phyloP scores from a whole-genome alignment of 805 yeast species.

The Torulaspora franciscae region DNA sequence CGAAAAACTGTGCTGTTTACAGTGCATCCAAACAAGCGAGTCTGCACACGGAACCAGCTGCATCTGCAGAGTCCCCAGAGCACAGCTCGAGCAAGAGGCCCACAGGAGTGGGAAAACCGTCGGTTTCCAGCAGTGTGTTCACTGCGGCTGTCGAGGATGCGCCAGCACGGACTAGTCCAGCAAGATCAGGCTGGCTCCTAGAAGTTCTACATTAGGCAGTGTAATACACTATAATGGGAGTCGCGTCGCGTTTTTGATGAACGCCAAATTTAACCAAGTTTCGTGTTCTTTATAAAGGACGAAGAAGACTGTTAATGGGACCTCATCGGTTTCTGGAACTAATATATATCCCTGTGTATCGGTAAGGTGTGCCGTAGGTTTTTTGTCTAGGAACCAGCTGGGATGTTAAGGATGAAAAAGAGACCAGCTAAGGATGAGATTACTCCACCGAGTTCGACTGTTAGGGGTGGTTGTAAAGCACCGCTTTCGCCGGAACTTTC shows the following conservation, averaged over 20 bases:
- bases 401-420: constrained; percentile 12
- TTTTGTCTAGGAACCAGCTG: not conserved
- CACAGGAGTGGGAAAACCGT: constrained; percentile 19
- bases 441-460: constrained; percentile 32
- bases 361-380: not conserved
- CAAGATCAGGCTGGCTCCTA: not conserved
- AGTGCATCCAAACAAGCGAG: constrained; percentile 63
- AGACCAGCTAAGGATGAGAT: constrained; percentile 16
- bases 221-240: not conserved
- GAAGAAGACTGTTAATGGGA: not conserved
- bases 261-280: not conserved
- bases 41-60: constrained; percentile 66
- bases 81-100: constrained; percentile 40
- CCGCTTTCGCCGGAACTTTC: constrained; percentile 34
- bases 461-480: constrained; percentile 13
- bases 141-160: constrained; percentile 85
- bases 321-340: not conserved
- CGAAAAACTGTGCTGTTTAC: constrained; percentile 77
- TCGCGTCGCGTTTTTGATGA: not conserved
- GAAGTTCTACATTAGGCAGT: not conserved
- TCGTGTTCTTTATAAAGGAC: constrained; percentile 1
- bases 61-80: constrained; percentile 79
- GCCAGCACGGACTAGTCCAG: constrained; percentile 58
- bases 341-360: not conserved
- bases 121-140: constrained; percentile 54